Conservation (phyloP, 2,329 filamentous ascomycete species). For the Aspergillus caelatus region DNA sequence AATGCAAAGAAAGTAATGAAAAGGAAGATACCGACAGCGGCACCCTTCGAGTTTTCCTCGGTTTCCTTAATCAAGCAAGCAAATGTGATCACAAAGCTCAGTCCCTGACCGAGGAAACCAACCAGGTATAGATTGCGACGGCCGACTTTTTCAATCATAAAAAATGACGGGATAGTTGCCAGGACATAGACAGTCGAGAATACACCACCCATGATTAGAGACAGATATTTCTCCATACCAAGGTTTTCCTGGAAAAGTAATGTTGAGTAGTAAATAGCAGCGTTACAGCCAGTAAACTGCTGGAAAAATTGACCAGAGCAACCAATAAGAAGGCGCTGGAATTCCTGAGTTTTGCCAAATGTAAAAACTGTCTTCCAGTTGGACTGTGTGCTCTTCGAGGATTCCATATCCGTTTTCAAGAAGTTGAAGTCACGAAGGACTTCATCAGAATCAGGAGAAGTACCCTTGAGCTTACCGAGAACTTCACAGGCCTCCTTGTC, state of each 20-base stretch:
- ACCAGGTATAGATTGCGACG: slow-evolving; percentile 40
- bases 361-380: slow-evolving; percentile 32
- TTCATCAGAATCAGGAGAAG: slow-evolving; percentile 24
- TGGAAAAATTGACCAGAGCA: slow-evolving; percentile 42
- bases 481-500: slow-evolving; percentile 51
- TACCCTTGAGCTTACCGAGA: slow-evolving; percentile 42
- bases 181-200: slow-evolving; percentile 31
- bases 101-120: slow-evolving; percentile 38
- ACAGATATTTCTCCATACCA: slow-evolving; percentile 22
- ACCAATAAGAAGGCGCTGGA: slow-evolving; percentile 33
- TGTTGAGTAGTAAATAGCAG: slow-evolving; percentile 48
- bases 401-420: slow-evolving; percentile 49
- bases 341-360: slow-evolving; percentile 34
- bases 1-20: slow-evolving; percentile 70
- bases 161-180: slow-evolving; percentile 30
- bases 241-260: slow-evolving; percentile 49
- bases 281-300: slow-evolving; percentile 51
- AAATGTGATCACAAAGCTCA: slow-evolving; percentile 37
- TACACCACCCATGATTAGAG: slow-evolving; percentile 31
- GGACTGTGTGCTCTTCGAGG: slow-evolving; percentile 35
- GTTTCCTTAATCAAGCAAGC: slow-evolving; percentile 34
- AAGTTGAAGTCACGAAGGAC: slow-evolving; percentile 38
- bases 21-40: slow-evolving; percentile 63
- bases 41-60: slow-evolving; percentile 32
- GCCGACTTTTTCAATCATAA: slow-evolving; percentile 42